Base-by-base conservation (phyloP, 805 yeast genomes). In the Candida ovalis region DNA sequence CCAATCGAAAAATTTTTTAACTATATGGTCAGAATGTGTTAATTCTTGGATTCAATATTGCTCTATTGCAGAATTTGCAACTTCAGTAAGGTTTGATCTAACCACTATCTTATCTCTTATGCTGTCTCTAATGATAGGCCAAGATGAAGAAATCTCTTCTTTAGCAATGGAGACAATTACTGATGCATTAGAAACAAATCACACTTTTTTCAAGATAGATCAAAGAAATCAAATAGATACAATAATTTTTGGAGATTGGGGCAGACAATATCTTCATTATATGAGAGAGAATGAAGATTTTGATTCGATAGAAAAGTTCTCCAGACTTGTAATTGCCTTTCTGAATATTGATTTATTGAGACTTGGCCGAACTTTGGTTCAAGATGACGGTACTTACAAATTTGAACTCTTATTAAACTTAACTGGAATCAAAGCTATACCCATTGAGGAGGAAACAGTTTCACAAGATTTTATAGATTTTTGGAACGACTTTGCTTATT, bases 401-500 rank as follows among this genome's bases (percentile, higher is more conserved):
- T 64, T 85, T 15, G 69, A 75, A 18, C 71, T 78, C 23, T 62
- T 85, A 18, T 50, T 83, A 17, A 71, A 71, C 45, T 59, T 86
- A 44, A 79, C 90, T 0, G 73, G 76, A 49, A 74, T 76, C 44
- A 81, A 83, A 1, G 79, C 84, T 2, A 51, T 63, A 5, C 85
- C 94, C 0, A 71, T 82, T 2, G 55, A 70, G 1, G 86, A 85
- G 35, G 95, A 86, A 61, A 62, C 65, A 15, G 69, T 83, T 7
- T 78, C 84, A 0, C 71, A 66, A 38, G 76, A 73, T 48, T 73
- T 86, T 58, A 70, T 83, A 8, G 77, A 79, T 30, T 84, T 86
- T 58, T 87, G 95, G 95, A 73, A 77, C 43, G 83, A 81, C 46
- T 65, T 85, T 28, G 76, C 82, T 6, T 89, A 84, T 48, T 68